Evolutionary conservation across 495 filamentous ascomycete species (phyloP).

Genomic region (Penicillium lagena): DNA sequence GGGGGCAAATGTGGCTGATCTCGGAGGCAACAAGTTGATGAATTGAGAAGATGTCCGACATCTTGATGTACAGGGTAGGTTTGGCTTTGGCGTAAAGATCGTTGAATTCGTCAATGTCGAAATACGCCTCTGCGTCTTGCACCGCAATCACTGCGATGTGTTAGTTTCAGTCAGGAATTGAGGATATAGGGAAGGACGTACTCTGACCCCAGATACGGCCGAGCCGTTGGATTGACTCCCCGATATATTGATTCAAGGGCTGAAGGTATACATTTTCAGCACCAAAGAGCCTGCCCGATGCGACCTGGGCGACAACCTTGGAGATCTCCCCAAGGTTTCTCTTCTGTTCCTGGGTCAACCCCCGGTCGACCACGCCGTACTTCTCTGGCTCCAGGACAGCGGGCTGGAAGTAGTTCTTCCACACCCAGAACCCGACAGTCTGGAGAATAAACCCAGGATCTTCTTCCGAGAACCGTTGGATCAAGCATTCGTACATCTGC

Average conservation of each 20-base stretch:
- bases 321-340: conserved; percentile 85
- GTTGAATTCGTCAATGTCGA: conserved; percentile 98
- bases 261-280: conserved; percentile 94
- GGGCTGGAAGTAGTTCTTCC: conserved; percentile 89
- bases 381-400: conserved; percentile 81
- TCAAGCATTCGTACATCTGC: conserved; percentile 74
- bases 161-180: conserved; percentile 13
- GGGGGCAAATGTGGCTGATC: conserved; percentile 66
- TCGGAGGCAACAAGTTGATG: conserved; percentile 82
- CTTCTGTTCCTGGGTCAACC: conserved; percentile 84
- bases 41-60: conserved; percentile 94
- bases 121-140: conserved; percentile 78
- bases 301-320: conserved; percentile 84
- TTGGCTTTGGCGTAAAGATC: conserved; percentile 94
- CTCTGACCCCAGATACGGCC: conserved; percentile 64
- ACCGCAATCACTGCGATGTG: conserved; percentile 64
- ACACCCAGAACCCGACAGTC: conserved; percentile 81
- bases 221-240: conserved; percentile 76
- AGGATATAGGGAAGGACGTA: conserved; percentile 27
- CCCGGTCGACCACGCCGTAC: conserved; percentile 81
- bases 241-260: conserved; percentile 84
- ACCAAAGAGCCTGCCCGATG: conserved; percentile 79
- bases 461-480: conserved; percentile 71
- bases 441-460: conserved; percentile 72
- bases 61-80: conserved; percentile 96